Evolutionary conservation across 176 grass and related monocot species (phyloP).

Genomic region (Oryza meyeriana): DNA sequence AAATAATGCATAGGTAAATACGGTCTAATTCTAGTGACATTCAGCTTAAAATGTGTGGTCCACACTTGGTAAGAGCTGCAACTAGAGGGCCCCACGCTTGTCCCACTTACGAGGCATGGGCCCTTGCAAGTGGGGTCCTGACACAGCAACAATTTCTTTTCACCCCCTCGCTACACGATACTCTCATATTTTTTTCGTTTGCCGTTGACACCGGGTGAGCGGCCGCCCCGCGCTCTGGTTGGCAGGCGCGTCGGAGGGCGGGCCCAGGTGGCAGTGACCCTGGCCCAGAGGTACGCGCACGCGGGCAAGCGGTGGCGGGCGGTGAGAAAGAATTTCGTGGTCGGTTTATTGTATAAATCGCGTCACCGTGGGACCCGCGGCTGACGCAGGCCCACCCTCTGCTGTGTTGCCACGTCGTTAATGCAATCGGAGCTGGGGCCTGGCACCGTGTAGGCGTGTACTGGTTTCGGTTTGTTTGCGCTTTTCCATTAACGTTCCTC

Average conservation of each 20-base stretch:
- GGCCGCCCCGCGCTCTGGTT: background rate
- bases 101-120: background rate
- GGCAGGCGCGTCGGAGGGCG: rapidly evolving
- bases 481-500: conserved; percentile 31
- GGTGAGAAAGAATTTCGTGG: conserved; percentile 1
- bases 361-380: background rate
- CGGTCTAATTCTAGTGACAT: rapidly evolving
- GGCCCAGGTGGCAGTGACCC: too few relatives aligned
- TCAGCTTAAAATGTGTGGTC: background rate
- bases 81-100: background rate
- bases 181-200: background rate
- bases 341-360: background rate
- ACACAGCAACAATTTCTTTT: background rate
- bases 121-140: too few relatives aligned
- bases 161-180: background rate
- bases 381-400: conserved; percentile 35
- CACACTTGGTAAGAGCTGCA: background rate
- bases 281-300: rapidly evolving
- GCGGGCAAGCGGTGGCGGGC: conserved; percentile 42
- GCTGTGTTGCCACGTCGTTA: background rate
- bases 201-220: rapidly evolving
- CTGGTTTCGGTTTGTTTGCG: background rate
- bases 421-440: background rate
- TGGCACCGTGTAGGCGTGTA: background rate
- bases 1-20: background rate